These are phyloP conservation scores for Sphaerulina populicola DNA, from an alignment of 2,329 filamentous ascomycete species.

Conservation along the genomic window DNA sequence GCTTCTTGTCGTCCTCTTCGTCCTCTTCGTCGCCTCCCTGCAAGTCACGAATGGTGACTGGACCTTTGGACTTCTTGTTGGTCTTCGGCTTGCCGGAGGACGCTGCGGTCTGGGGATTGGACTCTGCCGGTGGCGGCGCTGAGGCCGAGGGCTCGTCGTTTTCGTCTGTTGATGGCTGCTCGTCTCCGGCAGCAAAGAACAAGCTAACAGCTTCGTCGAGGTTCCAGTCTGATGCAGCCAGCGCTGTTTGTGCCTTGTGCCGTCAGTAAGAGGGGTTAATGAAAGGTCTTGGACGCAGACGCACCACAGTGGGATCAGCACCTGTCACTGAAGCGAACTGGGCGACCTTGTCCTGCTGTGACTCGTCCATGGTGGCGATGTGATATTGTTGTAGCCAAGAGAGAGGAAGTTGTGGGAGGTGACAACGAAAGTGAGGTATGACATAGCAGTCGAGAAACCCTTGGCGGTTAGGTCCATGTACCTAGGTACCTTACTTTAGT, in stretches of 20 bases:
- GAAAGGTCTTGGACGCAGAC: slow-evolving; percentile 4
- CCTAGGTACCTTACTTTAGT: neutral
- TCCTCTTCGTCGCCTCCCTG: slow-evolving; percentile 51
- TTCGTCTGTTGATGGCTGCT: slow-evolving; percentile 33
- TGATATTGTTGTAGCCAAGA: slow-evolving; percentile 3
- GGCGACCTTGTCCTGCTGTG: slow-evolving; percentile 30
- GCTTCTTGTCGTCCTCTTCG: slow-evolving; percentile 52
- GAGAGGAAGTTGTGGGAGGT: slow-evolving; percentile 4
- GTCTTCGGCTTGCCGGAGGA: slow-evolving; percentile 22
- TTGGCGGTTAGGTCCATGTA: neutral
- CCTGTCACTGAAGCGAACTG: slow-evolving; percentile 35
- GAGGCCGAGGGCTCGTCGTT: slow-evolving; percentile 12
- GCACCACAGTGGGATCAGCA: slow-evolving; percentile 29
- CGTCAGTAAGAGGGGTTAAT: slow-evolving; percentile 2
- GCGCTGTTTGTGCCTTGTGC: slow-evolving; percentile 39
- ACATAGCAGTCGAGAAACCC: neutral
- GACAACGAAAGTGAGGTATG: neutral
- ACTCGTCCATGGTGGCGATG: slow-evolving; percentile 24
- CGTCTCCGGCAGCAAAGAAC: slow-evolving; percentile 39
- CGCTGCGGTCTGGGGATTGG: slow-evolving; percentile 12
- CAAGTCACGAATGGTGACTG: slow-evolving; percentile 41
- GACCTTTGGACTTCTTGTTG: slow-evolving; percentile 24
- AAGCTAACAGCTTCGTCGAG: slow-evolving; percentile 39
- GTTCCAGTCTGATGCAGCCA: slow-evolving; percentile 40
- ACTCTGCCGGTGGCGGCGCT: slow-evolving; percentile 11